Percentiles rank a stretch among this genome's conserved stretches.
Conservation (phyloP, 495 filamentous ascomycete species). For the Podospora fimiseda region DNA sequence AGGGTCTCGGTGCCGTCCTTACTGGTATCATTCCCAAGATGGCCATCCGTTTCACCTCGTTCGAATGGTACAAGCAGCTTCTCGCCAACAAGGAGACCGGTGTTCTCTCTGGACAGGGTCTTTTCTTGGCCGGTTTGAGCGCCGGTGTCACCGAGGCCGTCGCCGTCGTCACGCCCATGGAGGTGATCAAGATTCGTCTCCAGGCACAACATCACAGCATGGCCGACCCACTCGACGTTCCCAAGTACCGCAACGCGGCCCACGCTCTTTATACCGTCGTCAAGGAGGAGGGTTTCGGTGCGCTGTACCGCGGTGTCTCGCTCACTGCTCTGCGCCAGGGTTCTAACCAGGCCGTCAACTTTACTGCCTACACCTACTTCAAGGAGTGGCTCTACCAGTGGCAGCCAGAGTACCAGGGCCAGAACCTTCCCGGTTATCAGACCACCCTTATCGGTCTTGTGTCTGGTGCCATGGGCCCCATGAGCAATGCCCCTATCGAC, state of each 20-base stretch:
- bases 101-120: slow-evolving; percentile 61
- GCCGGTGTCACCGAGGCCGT: slow-evolving; percentile 97
- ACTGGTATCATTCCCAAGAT: slow-evolving; percentile 99
- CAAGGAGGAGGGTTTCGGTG: slow-evolving; percentile 79
- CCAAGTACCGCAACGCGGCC: slow-evolving; percentile 95
- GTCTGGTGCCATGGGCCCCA: slow-evolving; percentile 87
- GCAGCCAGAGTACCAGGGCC: slow-evolving; percentile 52
- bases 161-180: slow-evolving; percentile 94
- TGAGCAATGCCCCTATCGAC: slow-evolving; percentile 96
- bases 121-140: slow-evolving; percentile 84
- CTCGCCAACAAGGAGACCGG: slow-evolving; percentile 61
- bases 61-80: slow-evolving; percentile 87
- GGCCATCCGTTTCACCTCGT: slow-evolving; percentile 98
- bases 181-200: slow-evolving; percentile 95
- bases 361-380: slow-evolving; percentile 94
- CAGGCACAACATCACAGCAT: slow-evolving; percentile 95
- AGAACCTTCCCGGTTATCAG: slow-evolving; percentile 77
- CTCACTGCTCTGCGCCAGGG: slow-evolving; percentile 91
- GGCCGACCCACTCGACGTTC: slow-evolving; percentile 83
- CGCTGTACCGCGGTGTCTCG: slow-evolving; percentile 86
- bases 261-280: slow-evolving; percentile 92
- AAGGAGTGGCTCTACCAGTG: slow-evolving; percentile 65
- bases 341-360: slow-evolving; percentile 97
- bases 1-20: slow-evolving; percentile 83
- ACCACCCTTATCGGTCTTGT: slow-evolving; percentile 87